Base-by-base conservation (phyloP, 2,329 filamentous ascomycete species). In the Penicillium sclerotigenum region DNA sequence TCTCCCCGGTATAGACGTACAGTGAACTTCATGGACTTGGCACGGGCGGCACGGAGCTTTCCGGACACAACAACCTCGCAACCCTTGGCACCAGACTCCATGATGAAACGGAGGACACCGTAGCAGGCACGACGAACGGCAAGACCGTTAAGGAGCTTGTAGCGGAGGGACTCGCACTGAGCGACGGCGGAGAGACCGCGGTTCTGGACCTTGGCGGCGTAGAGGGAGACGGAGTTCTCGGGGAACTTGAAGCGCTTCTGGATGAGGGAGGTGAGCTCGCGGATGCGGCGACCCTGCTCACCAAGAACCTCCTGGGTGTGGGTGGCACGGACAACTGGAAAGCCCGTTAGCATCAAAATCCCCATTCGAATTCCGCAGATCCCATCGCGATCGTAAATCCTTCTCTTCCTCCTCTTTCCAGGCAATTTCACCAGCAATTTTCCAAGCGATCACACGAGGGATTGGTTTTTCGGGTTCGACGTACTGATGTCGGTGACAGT, bases 181-280 rank as follows among this genome's bases (percentile, higher is more conserved):
- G 94, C 94, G 82, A 99, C 94, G 77, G 94, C 94, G 75, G 93
- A 97, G 70, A 99, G 92, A 90, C 94, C 94, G 79, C 94, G 93
- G 86, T 97, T 97, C 87, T 97, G 94, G 77, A 99, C 94, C 89
- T 99, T 99, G 81, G 94, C 95, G 82, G 94, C 94, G 81, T 99
- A 99, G 77, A 99, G 91, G 68, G 94, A 97, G 79, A 99, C 94
- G 72, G 89, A 95, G 90, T 97, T 97, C 85, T 97, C 93, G 82
- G 94, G 93, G 89, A 99, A 99, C 87, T 97, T 97, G 90, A 99
- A 99, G 78, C 94, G 92, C 90, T 99, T 97, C 86, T 99, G 95
- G 86, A 99, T 99, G 79, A 99, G 89, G 75, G 91, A 97, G 79
- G 94, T 99, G 81, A 99, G 91, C 87, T 99, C 94, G 80, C 94